Evolutionary conservation across 257 asterid species (phyloP).

Genomic region (Craterostigma plantagineum): DNA sequence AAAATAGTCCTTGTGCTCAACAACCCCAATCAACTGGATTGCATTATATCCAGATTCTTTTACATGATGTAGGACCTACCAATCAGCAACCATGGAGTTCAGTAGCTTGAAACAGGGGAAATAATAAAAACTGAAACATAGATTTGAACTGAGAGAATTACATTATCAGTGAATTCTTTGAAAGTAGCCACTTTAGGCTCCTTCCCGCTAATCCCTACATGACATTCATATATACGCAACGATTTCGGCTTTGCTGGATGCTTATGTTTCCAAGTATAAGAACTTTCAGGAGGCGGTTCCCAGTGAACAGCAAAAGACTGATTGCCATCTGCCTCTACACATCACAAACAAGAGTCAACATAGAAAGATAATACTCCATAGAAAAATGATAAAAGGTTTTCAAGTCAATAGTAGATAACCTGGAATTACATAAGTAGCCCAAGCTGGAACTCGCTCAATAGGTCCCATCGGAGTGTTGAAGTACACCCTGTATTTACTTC

Average conservation of each 20-base stretch:
- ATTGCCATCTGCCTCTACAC: conserved; percentile 52
- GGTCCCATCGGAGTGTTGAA: conserved; percentile 86
- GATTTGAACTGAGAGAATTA: conserved; percentile 13
- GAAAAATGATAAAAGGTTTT: background rate
- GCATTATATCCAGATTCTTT: conserved; percentile 95
- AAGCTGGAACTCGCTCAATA: conserved; percentile 93
- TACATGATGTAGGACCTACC: conserved; percentile 73
- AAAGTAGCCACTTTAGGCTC: conserved; percentile 57
- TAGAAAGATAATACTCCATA: background rate
- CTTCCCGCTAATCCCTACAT: conserved; percentile 82
- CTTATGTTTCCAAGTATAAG: conserved; percentile 66
- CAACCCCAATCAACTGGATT: conserved; percentile 73
- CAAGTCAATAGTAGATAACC: conserved; percentile 24
- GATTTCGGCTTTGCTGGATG: conserved; percentile 66
- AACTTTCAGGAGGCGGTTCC: conserved; percentile 88
- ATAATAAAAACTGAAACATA: conserved; percentile 8
- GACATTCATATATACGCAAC: conserved; percentile 88
- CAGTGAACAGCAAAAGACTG: conserved; percentile 86
- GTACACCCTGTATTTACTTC: conserved; percentile 82
- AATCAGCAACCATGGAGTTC: conserved; percentile 8
- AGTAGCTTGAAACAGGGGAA: conserved; percentile 6
- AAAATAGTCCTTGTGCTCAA: conserved; percentile 91
- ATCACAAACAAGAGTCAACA: conserved; percentile 10
- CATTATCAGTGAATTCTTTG: conserved; percentile 51
- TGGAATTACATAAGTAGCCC: conserved; percentile 94